A percentile compares a stretch with the other conserved stretches of the same genome.
phyloP scores from a whole-genome alignment of 1,139 yeast species.

The Candida sojae region DNA sequence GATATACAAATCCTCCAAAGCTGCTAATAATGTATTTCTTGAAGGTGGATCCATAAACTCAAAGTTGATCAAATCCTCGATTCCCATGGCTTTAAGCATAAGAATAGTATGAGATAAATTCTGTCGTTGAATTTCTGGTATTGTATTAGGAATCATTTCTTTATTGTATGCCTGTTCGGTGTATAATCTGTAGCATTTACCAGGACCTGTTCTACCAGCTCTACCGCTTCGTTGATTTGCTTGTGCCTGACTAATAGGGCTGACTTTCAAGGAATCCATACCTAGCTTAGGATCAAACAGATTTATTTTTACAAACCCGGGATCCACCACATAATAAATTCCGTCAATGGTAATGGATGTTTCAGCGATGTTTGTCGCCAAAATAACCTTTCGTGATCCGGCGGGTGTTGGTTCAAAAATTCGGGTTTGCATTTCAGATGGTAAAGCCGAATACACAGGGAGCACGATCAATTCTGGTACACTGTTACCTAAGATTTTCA shows the following conservation, averaged over 20 bases:
- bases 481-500: slow-evolving; percentile 48
- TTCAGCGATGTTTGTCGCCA: slow-evolving; percentile 95
- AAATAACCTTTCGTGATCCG: slow-evolving; percentile 90
- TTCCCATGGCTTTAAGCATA: slow-evolving; percentile 95
- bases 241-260: slow-evolving; percentile 83
- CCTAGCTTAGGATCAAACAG: slow-evolving; percentile 96
- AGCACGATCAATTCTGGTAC: slow-evolving; percentile 88
- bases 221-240: slow-evolving; percentile 83
- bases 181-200: slow-evolving; percentile 73
- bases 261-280: slow-evolving; percentile 89
- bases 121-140: slow-evolving; percentile 93
- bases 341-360: slow-evolving; percentile 98
- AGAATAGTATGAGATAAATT: slow-evolving; percentile 82
- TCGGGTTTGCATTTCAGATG: slow-evolving; percentile 92
- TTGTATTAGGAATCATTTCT: slow-evolving; percentile 83
- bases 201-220: slow-evolving; percentile 88
- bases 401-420: slow-evolving; percentile 78
- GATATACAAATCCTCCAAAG: slow-evolving; percentile 81
- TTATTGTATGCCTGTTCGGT: slow-evolving; percentile 65
- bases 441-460: slow-evolving; percentile 93
- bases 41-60: slow-evolving; percentile 98
- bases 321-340: slow-evolving; percentile 94
- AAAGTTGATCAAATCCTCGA: slow-evolving; percentile 73
- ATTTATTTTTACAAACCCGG: slow-evolving; percentile 95
- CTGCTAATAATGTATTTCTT: slow-evolving; percentile 67